Evolutionary conservation across 306 rosid genomes (phyloP).

Genomic region (Glycine latifolia): DNA sequence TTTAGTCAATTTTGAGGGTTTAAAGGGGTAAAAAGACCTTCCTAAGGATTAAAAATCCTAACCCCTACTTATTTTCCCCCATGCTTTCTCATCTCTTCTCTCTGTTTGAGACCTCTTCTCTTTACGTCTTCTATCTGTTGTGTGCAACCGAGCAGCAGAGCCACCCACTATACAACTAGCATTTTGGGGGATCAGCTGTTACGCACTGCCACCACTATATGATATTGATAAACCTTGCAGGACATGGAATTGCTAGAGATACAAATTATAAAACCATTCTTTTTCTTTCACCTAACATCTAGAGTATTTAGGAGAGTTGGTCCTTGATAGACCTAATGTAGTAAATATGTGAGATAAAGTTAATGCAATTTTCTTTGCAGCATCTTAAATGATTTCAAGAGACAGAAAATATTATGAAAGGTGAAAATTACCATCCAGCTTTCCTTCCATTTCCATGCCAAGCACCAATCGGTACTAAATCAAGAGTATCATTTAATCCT

Average conservation of each 20-base stretch:
- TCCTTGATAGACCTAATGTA: slow-evolving; percentile 22
- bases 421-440: slow-evolving; percentile 79
- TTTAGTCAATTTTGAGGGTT: neutral
- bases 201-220: neutral
- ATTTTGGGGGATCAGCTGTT: neutral
- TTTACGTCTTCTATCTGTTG: neutral
- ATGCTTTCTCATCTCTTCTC: neutral
- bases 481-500: slow-evolving; percentile 84
- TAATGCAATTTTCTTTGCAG: slow-evolving; percentile 27
- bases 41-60: neutral
- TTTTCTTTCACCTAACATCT: slow-evolving; percentile 15
- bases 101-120: neutral
- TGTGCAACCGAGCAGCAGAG: neutral
- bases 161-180: neutral
- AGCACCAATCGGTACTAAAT: slow-evolving; percentile 93
- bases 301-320: slow-evolving; percentile 27
- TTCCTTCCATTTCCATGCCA: slow-evolving; percentile 99
- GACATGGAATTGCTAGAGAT: slow-evolving; percentile 18
- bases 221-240: neutral
- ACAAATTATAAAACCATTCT: slow-evolving; percentile 9
- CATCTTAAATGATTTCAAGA: slow-evolving; percentile 33
- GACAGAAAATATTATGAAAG: slow-evolving; percentile 12
- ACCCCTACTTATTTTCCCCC: neutral
- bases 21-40: neutral
- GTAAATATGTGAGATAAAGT: slow-evolving; percentile 30